Base-by-base conservation (phyloP, 768 basidiomycete species). In the Brasilioporus rufonigricans region DNA sequence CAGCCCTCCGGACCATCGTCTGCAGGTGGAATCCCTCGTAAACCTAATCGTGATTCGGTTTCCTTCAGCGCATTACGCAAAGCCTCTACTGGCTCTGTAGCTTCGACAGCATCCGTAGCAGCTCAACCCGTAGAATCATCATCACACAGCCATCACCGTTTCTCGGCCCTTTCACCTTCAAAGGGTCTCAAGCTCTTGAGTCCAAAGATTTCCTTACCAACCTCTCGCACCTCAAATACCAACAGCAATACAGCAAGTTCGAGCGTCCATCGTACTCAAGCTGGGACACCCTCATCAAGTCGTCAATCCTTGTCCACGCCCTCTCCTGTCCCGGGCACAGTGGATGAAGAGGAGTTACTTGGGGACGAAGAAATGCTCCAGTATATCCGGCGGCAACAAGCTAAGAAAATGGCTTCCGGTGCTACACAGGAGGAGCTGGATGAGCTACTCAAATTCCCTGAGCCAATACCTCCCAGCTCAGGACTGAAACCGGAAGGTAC, bases 351-450 rank as follows among this genome's bases (percentile, higher is more conserved):
- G 58, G 91, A 95, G 68, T 48, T 88, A 8, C 73, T 89, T 18
- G 97, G 91, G 16, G 97, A 99, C 66, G 94, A 97, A 57, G 97
- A 99, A 74, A 99, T 99, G 97, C 72, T 90, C 65, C 87, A 89
- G 55, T 99, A 96, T 71, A 91, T 98, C 59, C 83, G 85, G 60
- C 82, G 94, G 24, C 91, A 97, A 60, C 89, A 93, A 61, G 84
- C 91, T 36, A 93, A 93, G 76, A 92, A 88, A 71, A 69, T 93
- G 58, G 87, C 91, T 11, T 78, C 80, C 13, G 93, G 93, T 27
- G 86, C 91, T 9, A 86, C 84, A 31, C 91, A 93, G 65, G 86
- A 89, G 60, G 91, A 96, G 60, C 73, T 99, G 44, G 91, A 97
- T 60, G 87, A 87, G 45, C 74, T 98, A 62, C 79, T 97, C 51